Evolutionary conservation across 164 flowering plant species (phyloP), one percentile per base, ranked within the genome.

Genomic region (Buxus sempervirens): DNA sequence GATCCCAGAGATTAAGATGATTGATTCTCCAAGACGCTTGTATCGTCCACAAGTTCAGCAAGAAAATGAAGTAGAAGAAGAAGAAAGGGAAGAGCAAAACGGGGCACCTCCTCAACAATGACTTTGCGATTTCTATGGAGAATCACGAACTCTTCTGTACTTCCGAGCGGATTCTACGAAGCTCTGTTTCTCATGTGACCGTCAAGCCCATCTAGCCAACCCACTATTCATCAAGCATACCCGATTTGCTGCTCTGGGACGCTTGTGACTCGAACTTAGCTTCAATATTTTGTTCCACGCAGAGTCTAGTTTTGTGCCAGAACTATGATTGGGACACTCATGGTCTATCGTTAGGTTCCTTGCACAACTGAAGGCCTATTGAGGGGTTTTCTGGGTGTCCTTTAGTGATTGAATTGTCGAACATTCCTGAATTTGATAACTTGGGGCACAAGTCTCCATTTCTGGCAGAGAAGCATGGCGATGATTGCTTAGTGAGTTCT

Each of bases 311-410:
- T 42, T 70, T 88, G 21, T 93, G 96, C 75, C 88, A 84, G 72
- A 89, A 87, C 72, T 90, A 96, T 63, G 96, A 93, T 66, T 90
- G 88, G 90, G n/a, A n/a, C n/a, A n/a, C n/a, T n/a, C n/a, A n/a
- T 77, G 69, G 27, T n/a, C 63, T 48, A 18, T 67, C 81, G 14
- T 27, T 19, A 18, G 60, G 73, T n/a, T 23, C 66, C 21, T 19
- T 38, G 1, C 92, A 89, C 51, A 78, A 85, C 28, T 75, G 95
- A n/a, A 78, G 95, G 68, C 86, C 91, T 4, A 64, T 90, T 20
- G 96, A 90, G 60, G 88, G 88, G 27, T 89, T 89, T 66, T 73
- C 70, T 60, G 96, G 91, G 23, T 84, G 89, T 60, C 98, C 95
- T 6, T 72, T 83, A 4, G 86, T 75, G 62, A 18, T 42, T 36